Evolutionary conservation across 2,329 filamentous ascomycete species (phyloP), one percentile per base, ranked within the genome.

Genomic region (Piedraia hortae): DNA sequence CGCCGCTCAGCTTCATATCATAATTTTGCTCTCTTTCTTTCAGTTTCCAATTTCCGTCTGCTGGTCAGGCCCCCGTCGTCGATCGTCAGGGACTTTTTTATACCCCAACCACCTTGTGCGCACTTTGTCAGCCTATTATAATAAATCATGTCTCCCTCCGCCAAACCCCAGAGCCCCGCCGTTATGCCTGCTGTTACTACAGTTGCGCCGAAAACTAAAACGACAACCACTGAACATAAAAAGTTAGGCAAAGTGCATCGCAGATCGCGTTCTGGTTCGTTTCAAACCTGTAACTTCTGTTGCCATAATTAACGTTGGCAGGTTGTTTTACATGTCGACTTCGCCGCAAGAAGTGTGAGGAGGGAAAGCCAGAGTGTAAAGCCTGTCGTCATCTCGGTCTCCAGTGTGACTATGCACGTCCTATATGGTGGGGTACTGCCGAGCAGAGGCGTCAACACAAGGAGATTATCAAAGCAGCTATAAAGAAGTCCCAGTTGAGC

Each of bases 361-460:
- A 71, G 40, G 55, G 54, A 28, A 66, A 64, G 37, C 54, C 60
- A n/a, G 44, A 53, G 21, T 70, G 65, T 42, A 56, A 53, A 35
- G 62, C 64, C 27, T 71, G 64, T 48, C 55, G 51, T 31, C 60
- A 67, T 40, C 67, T 97, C 25, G 72, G 73, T 24, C 59, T 97
- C 26, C 58, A 60, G 38, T 97, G 85, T 53, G 78, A 93, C 54
- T 97, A 93, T 54, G 90, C 89, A 58, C 59, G 80, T 41, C 85
- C 85, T 16, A 64, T 74, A 50, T 97, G 85, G 85, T 97, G 85
- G 85, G 73, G 70, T 50, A 91, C 85, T 56, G 72, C 73, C 40
- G 78, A 90, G 31, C 65, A 72, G 40, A 61, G 85, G 34, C 64
- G 70, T 36, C 53, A 67, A 25, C 77, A 91, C 45, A 97, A 93